phyloP scores from a whole-genome alignment of 2,329 filamentous ascomycete species.

The Aspergillus persii region DNA sequence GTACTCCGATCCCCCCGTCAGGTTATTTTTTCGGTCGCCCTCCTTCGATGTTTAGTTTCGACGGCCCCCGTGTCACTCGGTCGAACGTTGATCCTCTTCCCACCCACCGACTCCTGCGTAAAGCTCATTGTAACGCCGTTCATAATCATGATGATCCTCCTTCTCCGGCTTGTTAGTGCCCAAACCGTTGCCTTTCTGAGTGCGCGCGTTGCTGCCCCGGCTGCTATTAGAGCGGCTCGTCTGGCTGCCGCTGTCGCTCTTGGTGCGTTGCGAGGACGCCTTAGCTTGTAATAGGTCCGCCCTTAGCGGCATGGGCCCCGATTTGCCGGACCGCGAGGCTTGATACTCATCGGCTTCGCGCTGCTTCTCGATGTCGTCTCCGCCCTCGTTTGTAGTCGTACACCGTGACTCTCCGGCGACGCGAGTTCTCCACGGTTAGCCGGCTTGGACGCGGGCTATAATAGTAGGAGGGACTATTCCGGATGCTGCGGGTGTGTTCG shows the following conservation, averaged over 20 bases:
- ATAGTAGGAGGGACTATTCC: constrained; percentile 31
- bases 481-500: constrained; percentile 35
- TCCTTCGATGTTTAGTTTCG: constrained; percentile 39
- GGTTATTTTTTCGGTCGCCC: constrained; percentile 39
- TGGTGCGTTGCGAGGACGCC: constrained; percentile 23
- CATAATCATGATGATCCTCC: constrained; percentile 40
- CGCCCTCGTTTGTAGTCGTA: constrained; percentile 31
- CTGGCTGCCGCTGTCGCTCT: constrained; percentile 41
- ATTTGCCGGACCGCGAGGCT: constrained; percentile 29
- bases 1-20: constrained; percentile 35
- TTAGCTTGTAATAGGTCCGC: constrained; percentile 35
- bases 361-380: constrained; percentile 36
- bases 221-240: constrained; percentile 43
- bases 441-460: constrained; percentile 29
- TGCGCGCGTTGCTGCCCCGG: constrained; percentile 37
- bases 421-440: constrained; percentile 34
- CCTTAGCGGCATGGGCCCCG: constrained; percentile 29
- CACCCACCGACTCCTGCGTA: constrained; percentile 33
- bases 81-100: constrained; percentile 40
- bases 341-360: constrained; percentile 41
- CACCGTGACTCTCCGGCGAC: constrained; percentile 32
- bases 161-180: constrained; percentile 33
- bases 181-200: constrained; percentile 29
- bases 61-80: constrained; percentile 37
- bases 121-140: constrained; percentile 42